Percentiles rank a stretch among this genome's conserved stretches.
Conservation (phyloP, 78 protist species). For the Neovahlkampfia damariscottae region DNA sequence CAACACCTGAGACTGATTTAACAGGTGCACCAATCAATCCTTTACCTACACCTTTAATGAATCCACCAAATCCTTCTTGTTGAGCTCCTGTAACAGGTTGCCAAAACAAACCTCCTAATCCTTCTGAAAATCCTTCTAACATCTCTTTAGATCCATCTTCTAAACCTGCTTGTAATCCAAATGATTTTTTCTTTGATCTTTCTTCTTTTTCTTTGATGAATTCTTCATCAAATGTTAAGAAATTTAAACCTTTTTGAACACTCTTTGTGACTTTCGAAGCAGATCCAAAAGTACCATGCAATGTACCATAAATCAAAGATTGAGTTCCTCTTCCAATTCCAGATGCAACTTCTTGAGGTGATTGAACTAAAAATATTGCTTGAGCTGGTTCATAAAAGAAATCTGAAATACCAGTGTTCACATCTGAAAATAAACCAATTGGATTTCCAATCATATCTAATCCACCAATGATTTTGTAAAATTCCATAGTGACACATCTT, state of each 20-base stretch:
- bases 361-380: slow-evolving; percentile 37
- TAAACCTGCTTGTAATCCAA: neutral
- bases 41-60: slow-evolving; percentile 56
- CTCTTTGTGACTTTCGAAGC: neutral
- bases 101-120: slow-evolving; percentile 31
- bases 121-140: slow-evolving; percentile 3
- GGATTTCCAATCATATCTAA: slow-evolving; percentile 68
- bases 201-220: neutral
- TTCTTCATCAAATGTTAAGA: neutral
- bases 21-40: slow-evolving; percentile 54
- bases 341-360: slow-evolving; percentile 48
- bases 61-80: slow-evolving; percentile 42
- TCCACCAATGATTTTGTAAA: slow-evolving; percentile 56
- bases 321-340: slow-evolving; percentile 44
- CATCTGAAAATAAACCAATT: slow-evolving; percentile 33
- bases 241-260: neutral
- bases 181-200: neutral
- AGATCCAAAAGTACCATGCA: neutral
- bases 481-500: slow-evolving; percentile 22
- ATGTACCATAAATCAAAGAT: neutral
- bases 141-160: neutral
- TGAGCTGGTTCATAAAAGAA: slow-evolving; percentile 75
- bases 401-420: slow-evolving; percentile 21
- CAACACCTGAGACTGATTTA: slow-evolving; percentile 58
- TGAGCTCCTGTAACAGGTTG: slow-evolving; percentile 54